Evolutionary conservation across 2,329 filamentous ascomycete genomes (phyloP).

Genomic region (Aspergillus sp.): DNA sequence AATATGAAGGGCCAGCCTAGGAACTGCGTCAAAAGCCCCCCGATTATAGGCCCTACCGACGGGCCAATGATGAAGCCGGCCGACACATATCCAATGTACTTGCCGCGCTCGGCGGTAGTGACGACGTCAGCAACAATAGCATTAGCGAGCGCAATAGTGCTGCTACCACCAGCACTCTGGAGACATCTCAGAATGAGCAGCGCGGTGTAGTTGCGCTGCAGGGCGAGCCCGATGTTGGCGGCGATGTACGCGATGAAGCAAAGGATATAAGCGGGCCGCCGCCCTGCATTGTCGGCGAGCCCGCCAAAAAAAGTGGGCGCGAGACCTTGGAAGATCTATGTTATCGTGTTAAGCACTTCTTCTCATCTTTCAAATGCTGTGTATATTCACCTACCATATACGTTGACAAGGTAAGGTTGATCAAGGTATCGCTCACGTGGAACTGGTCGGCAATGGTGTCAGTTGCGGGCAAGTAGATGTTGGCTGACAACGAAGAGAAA

Average conservation of each 20-base stretch:
- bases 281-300: constrained; percentile 53
- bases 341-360: constrained; percentile 41
- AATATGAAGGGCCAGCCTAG: constrained; percentile 66
- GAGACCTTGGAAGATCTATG: constrained; percentile 56
- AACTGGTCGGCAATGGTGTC: constrained; percentile 35
- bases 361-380: no score
- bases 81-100: constrained; percentile 49
- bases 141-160: constrained; percentile 43
- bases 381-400: constrained; percentile 65
- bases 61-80: constrained; percentile 57
- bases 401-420: constrained; percentile 62
- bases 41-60: constrained; percentile 60
- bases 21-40: constrained; percentile 64
- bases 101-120: constrained; percentile 40
- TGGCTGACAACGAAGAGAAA: constrained; percentile 48
- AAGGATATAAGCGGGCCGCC: constrained; percentile 54
- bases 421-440: constrained; percentile 29
- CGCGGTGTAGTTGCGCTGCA: constrained; percentile 43
- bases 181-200: constrained; percentile 41
- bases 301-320: constrained; percentile 55
- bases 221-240: constrained; percentile 42
- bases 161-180: constrained; percentile 44
- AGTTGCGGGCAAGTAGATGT: constrained; percentile 48
- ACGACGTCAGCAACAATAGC: constrained; percentile 44
- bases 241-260: constrained; percentile 54